A percentile compares a stretch with the other conserved stretches of the same genome.
These are phyloP conservation scores for Graphiopsis chlorocephala DNA, from an alignment of 2,329 filamentous ascomycete genomes.

Conservation along the genomic window DNA sequence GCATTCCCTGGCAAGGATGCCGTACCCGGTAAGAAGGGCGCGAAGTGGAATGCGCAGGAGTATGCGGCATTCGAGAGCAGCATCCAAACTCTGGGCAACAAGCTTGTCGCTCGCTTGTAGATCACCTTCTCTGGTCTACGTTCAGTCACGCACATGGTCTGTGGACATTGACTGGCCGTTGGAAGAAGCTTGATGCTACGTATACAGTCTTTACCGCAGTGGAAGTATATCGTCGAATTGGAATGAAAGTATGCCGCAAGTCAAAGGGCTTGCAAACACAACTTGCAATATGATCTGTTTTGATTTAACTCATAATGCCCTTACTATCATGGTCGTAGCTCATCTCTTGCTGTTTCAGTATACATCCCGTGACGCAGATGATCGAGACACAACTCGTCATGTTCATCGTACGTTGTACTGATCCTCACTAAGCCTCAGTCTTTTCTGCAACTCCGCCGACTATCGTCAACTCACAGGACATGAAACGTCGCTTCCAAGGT, in stretches of 20 bases:
- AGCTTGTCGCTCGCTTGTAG: constrained; percentile 40
- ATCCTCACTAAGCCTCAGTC: not conserved
- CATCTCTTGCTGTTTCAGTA: not conserved
- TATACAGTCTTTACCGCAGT: not conserved
- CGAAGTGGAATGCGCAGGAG: constrained; percentile 54
- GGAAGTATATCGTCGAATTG: not conserved
- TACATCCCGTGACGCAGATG: not conserved
- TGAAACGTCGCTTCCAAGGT: not conserved
- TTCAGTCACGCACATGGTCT: not conserved
- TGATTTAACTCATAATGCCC: not conserved
- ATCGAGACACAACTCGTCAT: not conserved
- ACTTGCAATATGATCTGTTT: not conserved
- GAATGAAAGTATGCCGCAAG: not conserved
- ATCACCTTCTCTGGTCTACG: not conserved
- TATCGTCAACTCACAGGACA: not conserved
- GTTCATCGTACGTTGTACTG: not conserved
- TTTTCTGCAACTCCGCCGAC: not conserved
- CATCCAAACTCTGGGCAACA: constrained; percentile 51
- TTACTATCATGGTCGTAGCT: not conserved
- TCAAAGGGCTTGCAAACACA: not conserved
- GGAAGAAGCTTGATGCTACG: not conserved
- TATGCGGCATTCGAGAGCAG: constrained; percentile 53
- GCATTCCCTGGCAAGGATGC: constrained; percentile 58
- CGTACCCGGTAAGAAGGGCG: constrained; percentile 52
- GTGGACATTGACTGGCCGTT: not conserved